Evolutionary conservation across 2,329 filamentous ascomycete species (phyloP).

Genomic region (Aureobasidium melanogenum): DNA sequence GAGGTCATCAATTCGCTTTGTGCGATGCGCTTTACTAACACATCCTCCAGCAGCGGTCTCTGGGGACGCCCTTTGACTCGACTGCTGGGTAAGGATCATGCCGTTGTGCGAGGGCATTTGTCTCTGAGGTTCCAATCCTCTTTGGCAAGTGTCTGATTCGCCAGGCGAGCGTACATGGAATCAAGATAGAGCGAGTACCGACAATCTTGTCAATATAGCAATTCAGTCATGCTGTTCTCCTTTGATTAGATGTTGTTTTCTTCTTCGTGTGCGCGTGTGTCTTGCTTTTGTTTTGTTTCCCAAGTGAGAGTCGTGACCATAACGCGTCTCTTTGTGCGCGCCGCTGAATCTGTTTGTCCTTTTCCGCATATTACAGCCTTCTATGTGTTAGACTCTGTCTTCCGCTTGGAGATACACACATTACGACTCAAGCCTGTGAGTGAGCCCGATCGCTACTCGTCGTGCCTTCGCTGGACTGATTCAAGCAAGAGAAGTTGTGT

Average conservation of each 20-base stretch:
- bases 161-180: constrained; percentile 5
- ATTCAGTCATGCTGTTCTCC: not conserved
- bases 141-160: not conserved
- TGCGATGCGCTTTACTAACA: not conserved
- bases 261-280: not conserved
- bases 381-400: not conserved
- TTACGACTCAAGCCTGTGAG: no score
- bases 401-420: no score
- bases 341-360: not conserved
- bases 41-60: not conserved
- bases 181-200: not conserved
- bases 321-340: not conserved
- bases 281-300: not conserved
- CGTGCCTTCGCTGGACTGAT: no score
- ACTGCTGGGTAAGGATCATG: not conserved
- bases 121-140: not conserved
- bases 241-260: not conserved
- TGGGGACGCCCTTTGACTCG: not conserved
- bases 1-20: constrained; percentile 2
- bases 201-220: not conserved
- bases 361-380: no score
- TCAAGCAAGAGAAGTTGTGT: no score
- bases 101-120: not conserved
- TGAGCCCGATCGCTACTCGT: not conserved
- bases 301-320: not conserved